Base-by-base conservation (phyloP, 257 asterid genomes). In the Verbena officinalis region DNA sequence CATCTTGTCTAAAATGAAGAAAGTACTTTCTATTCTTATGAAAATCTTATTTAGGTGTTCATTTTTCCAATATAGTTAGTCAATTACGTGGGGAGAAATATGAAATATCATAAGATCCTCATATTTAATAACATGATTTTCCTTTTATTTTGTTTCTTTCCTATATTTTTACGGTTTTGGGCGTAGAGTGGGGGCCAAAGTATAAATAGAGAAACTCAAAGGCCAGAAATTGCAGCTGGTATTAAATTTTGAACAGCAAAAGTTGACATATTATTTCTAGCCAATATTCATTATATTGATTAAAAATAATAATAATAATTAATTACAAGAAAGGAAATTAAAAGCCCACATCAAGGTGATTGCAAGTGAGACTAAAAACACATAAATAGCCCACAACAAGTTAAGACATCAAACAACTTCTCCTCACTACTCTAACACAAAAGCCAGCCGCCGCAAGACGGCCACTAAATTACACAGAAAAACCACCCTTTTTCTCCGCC, bases 371-470 rank as follows among this genome's bases (percentile, higher is more conserved):
- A n/a, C n/a, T n/a, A n/a, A n/a, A n/a, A 1, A 40, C 21, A 62
- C n/a, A 55, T 57, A 67, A 11, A 62, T 34, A 67, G 72, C 75
- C 68, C 75, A 42, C 62, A 56, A 44, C 20, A 30, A 76, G 49
- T 45, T 23, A 19, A 30, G 19, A 64, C 68, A 38, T 55, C 40
- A 17, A 7, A 51, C 43, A 75, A 48, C 3, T 9, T 59, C 39
- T 19, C 64, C 48, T 67, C 3, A 16, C 67, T 59, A 27, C 33
- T 27, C 33, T 27, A 27, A 27, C 33, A 27, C 27, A 67, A 46
- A 5, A 62, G 40, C 55, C 59, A 19, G 76, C 87, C 87, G 82
- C 82, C 80, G 73, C 21, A 1, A 76, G 78, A 51, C 87, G 77
- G 85, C 81, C 78, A 55, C 71, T 38, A 49, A 68, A 57, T n/a